Evolutionary conservation across 2,329 filamentous ascomycete genomes (phyloP).

Genomic region (Plectosphaerella sp.): DNA sequence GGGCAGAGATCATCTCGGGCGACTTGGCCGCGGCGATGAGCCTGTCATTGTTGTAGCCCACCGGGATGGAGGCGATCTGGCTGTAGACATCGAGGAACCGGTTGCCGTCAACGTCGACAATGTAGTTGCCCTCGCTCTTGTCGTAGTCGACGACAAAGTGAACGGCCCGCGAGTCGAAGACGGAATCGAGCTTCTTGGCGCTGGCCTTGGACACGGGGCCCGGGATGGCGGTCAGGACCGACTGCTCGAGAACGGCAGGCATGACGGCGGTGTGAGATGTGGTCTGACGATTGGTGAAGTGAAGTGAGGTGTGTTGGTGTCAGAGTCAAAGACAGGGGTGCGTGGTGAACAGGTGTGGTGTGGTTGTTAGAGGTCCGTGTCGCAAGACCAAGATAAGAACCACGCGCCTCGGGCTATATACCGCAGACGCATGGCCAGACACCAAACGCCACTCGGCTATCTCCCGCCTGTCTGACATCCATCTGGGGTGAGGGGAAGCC

Average conservation of each 20-base stretch:
- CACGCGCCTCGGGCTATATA: too few species aligned
- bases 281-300: background rate
- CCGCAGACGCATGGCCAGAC: too few species aligned
- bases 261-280: slow-evolving; percentile 14
- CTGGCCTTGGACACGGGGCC: slow-evolving; percentile 33
- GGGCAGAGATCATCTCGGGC: slow-evolving; percentile 65
- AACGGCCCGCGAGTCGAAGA: slow-evolving; percentile 48
- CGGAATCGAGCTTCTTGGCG: slow-evolving; percentile 36
- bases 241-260: slow-evolving; percentile 26
- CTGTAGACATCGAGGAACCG: slow-evolving; percentile 57
- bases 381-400: background rate
- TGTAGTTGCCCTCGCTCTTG: slow-evolving; percentile 49
- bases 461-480: background rate
- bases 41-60: slow-evolving; percentile 75
- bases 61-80: slow-evolving; percentile 79
- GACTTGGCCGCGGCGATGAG: slow-evolving; percentile 62
- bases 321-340: background rate
- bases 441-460: background rate
- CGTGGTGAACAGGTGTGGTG: background rate
- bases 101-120: slow-evolving; percentile 46
- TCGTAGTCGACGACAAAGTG: slow-evolving; percentile 50
- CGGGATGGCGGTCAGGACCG: slow-evolving; percentile 31
- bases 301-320: background rate
- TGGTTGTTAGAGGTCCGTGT: slow-evolving; percentile 6
- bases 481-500: too few species aligned